phyloP scores from a whole-genome alignment of 352 stramenopile genomes.

The Phytophthora hibernalis region DNA sequence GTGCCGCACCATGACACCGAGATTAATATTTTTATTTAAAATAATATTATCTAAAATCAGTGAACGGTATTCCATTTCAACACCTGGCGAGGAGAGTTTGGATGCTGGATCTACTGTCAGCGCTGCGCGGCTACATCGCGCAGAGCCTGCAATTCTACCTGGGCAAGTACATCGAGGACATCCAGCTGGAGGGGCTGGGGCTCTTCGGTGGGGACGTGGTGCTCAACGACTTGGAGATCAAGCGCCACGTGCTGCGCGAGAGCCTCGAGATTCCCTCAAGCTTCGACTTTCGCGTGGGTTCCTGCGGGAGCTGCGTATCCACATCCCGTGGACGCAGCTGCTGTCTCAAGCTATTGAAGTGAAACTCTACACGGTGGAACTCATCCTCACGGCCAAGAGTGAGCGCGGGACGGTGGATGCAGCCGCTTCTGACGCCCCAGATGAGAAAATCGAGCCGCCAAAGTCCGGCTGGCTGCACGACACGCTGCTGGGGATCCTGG shows the following conservation, averaged over 20 bases:
- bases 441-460: conserved; percentile 73
- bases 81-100: too few species aligned
- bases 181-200: conserved; percentile 85
- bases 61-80: too few species aligned
- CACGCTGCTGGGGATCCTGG: conserved; percentile 80
- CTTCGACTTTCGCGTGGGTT: conserved; percentile 90
- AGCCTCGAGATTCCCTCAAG: conserved; percentile 87
- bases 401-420: conserved; percentile 7
- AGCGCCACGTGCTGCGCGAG: conserved; percentile 88
- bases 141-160: conserved; percentile 91
- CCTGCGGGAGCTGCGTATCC: conserved; percentile 88
- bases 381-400: conserved; percentile 79
- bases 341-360: conserved; percentile 88
- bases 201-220: conserved; percentile 88
- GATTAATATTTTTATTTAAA: too few species aligned
- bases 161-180: conserved; percentile 91
- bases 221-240: conserved; percentile 90
- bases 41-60: too few species aligned
- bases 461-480: conserved; percentile 87
- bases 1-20: too few species aligned
- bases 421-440: conserved; percentile 3
- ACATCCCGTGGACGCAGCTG: conserved; percentile 90
- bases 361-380: conserved; percentile 90
- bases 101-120: conserved; percentile 89
- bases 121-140: conserved; percentile 85